phyloP scores from a whole-genome alignment of 2,329 filamentous ascomycete genomes.

The Diplodia intermedia region DNA sequence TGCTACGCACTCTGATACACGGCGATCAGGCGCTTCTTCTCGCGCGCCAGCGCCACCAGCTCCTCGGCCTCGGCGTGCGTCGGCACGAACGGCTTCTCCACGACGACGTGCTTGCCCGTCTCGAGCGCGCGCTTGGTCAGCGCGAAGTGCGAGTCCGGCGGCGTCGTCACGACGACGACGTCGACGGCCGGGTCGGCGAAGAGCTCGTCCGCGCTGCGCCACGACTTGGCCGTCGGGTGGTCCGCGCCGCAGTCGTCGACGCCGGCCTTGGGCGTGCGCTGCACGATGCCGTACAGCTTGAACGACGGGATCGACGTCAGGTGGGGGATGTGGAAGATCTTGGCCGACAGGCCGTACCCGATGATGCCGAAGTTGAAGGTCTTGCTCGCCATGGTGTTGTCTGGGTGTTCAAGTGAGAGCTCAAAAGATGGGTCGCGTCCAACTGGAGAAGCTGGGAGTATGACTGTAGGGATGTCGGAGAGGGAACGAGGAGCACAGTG shows the following conservation, averaged over 20 bases:
- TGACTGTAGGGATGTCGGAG: not conserved
- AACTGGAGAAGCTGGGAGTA: not conserved
- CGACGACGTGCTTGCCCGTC: slow-evolving; percentile 77
- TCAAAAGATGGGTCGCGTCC: not conserved
- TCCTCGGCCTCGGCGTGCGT: slow-evolving; percentile 70
- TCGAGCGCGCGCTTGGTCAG: slow-evolving; percentile 70
- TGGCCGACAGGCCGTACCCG: slow-evolving; percentile 71
- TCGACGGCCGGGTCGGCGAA: slow-evolving; percentile 71
- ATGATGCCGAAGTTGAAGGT: slow-evolving; percentile 62
- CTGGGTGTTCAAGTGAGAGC: not conserved
- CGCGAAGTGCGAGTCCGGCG: slow-evolving; percentile 73
- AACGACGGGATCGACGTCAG: slow-evolving; percentile 64
- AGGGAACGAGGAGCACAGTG: not conserved
- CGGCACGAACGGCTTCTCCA: slow-evolving; percentile 84
- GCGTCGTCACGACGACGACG: slow-evolving; percentile 73
- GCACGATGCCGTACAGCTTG: slow-evolving; percentile 76
- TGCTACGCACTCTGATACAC: slow-evolving; percentile 52
- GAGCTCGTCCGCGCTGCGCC: slow-evolving; percentile 67
- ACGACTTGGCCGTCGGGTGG: slow-evolving; percentile 69
- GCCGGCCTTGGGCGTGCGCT: slow-evolving; percentile 69
- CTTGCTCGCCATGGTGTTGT: slow-evolving; percentile 7
- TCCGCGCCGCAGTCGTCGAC: slow-evolving; percentile 71
- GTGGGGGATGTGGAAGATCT: slow-evolving; percentile 85
- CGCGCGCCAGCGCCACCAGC: slow-evolving; percentile 56
- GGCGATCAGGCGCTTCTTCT: slow-evolving; percentile 51